These are phyloP conservation scores for Halenospora varia DNA, from an alignment of 495 filamentous ascomycete species.

Conservation along the genomic window DNA sequence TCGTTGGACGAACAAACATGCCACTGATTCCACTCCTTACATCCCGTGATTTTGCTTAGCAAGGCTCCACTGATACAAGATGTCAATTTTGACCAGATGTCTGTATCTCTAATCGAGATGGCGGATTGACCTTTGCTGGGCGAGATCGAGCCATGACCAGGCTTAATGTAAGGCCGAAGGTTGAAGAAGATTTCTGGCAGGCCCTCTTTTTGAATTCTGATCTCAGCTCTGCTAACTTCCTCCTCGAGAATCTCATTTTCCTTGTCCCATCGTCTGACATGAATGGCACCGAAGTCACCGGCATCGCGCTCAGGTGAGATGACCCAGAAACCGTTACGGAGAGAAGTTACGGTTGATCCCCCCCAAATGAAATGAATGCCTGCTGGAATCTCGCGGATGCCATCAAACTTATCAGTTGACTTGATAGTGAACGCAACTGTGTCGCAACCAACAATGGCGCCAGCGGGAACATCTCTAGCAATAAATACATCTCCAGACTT, in stretches of 20 bases:
- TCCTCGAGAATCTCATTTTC: slow-evolving; percentile 45
- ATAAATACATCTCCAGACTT: slow-evolving; percentile 38
- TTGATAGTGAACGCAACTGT: slow-evolving; percentile 33
- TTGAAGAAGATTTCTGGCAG: slow-evolving; percentile 32
- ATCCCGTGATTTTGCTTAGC: slow-evolving; percentile 45
- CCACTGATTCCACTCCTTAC: slow-evolving; percentile 40
- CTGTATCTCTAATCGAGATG: slow-evolving; percentile 17
- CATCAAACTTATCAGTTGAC: slow-evolving; percentile 36
- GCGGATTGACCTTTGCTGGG: too few relatives aligned
- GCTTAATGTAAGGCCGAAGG: slow-evolving; percentile 32
- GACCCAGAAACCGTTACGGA: slow-evolving; percentile 60
- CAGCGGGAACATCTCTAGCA: slow-evolving; percentile 35
- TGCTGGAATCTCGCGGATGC: slow-evolving; percentile 55
- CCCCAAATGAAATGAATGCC: slow-evolving; percentile 58
- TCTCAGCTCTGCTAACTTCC: slow-evolving; percentile 33
- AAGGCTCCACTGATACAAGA: slow-evolving; percentile 41
- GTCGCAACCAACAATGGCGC: slow-evolving; percentile 44
- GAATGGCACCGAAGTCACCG: slow-evolving; percentile 32
- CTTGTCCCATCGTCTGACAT: slow-evolving; percentile 58
- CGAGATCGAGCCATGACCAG: background rate
- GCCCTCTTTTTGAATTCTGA: slow-evolving; percentile 28
- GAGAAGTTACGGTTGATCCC: slow-evolving; percentile 37
- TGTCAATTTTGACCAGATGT: slow-evolving; percentile 44
- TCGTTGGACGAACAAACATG: slow-evolving; percentile 46
- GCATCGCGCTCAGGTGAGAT: slow-evolving; percentile 15